Evolutionary conservation across 2,329 filamentous ascomycete genomes (phyloP).

Genomic region (Talaromyces pinophilus): DNA sequence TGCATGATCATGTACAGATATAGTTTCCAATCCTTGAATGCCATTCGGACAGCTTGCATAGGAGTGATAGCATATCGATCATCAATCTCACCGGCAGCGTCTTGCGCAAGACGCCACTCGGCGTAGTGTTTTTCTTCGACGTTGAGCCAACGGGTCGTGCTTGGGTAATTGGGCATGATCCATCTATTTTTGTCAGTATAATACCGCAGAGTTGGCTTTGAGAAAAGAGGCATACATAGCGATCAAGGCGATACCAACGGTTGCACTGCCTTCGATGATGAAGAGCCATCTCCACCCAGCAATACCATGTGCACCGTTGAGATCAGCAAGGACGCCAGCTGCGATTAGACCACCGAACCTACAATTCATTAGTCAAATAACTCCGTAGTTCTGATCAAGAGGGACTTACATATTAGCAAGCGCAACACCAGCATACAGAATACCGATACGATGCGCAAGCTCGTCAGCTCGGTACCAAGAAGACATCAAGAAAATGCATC

Average conservation of each 20-base stretch:
- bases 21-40: slow-evolving; percentile 6
- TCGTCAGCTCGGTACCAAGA: slow-evolving; percentile 66
- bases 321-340: background rate
- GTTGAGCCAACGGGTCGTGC: background rate
- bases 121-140: background rate
- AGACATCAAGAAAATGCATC: slow-evolving; percentile 13
- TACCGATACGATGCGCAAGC: slow-evolving; percentile 65
- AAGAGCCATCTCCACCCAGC: slow-evolving; percentile 5
- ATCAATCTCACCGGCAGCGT: slow-evolving; percentile 7
- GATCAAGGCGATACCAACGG: background rate
- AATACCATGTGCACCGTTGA: background rate
- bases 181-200: background rate
- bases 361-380: background rate
- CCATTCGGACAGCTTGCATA: slow-evolving; percentile 5
- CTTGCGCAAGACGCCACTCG: slow-evolving; percentile 11
- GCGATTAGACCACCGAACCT: background rate
- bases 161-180: background rate
- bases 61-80: slow-evolving; percentile 14
- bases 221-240: background rate
- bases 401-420: slow-evolving; percentile 63
- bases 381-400: background rate
- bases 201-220: background rate
- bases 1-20: background rate
- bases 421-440: slow-evolving; percentile 71
- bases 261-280: slow-evolving; percentile 3